Base-by-base conservation (phyloP, 2,329 filamentous ascomycete genomes). In the Aspergillus hiratsukae region DNA sequence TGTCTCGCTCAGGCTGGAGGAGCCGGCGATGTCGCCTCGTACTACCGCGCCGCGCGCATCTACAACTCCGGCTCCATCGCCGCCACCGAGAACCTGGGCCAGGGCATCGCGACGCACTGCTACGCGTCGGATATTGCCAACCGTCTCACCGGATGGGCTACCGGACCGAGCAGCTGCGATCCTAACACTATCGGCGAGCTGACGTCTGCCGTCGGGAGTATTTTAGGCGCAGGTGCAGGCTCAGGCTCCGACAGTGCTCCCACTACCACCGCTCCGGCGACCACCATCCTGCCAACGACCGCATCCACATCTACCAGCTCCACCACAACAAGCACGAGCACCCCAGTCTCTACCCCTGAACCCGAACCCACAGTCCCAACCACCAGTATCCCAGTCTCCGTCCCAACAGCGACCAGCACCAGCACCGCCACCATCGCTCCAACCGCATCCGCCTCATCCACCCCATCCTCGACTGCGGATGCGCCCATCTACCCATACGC, bases 11-110 rank as follows among this genome's bases (percentile, higher is more conserved):
- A 68, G 53, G 58, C 66, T 25, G 66, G 51, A 35, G 61, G 66
- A 19, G 59, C 28, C 9, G 28, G 56, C 2, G 69, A 67, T 10
- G 69, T 56, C 1, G 35, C 59, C 3, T 51, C 55, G n/a, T 69
- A 62, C 62, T 70, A 69, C 61, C 69, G 68, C 49, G 74, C 70
- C 21, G 73, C 75, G 7, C 64, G 75, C 27, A 64, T 71, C 48
- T 78, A 78, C 64, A 78, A 77, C 62, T 76, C 75, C 0, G 75
- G 75, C 35, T 67, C 66, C 0, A 62, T 76, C 23, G 66, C 63
- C 41, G 5, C 61, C 0, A 62, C 61, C 4, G 66, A 65, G 1
- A 73, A 77, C 55, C 66, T 77, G 4, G 65, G 64, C 49, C 53
- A 58, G 25, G 64, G 66, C n/a, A 53, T 51, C 21, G 64, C 67